A percentile compares a stretch with the other conserved stretches of the same genome.
Evolutionary conservation across 805 yeast species (phyloP).

Genomic region (Maudiozyma turicensis): DNA sequence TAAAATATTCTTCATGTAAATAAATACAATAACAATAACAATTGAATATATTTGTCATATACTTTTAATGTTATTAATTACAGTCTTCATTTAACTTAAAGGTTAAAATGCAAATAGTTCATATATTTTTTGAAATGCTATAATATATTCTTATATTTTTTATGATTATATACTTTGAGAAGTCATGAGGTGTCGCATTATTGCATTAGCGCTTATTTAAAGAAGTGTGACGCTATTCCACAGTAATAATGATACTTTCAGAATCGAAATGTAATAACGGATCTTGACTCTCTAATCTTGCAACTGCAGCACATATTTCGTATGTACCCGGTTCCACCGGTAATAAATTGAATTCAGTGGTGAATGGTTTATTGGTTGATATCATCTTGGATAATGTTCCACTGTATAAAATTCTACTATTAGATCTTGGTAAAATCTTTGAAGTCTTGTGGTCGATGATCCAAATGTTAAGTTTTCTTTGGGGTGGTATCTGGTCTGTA

Average conservation of each 20-base stretch:
- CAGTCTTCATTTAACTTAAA: no score
- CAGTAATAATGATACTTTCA: slow-evolving; percentile 1
- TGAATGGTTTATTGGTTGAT: slow-evolving; percentile 35
- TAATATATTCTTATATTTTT: no score
- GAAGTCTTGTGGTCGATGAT: slow-evolving; percentile 20
- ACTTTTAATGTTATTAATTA: no score
- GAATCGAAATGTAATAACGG: slow-evolving; percentile 8
- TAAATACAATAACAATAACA: not conserved
- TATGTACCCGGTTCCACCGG: slow-evolving; percentile 71
- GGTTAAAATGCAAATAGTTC: not conserved
- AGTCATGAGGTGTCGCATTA: not conserved
- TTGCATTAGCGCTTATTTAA: not conserved
- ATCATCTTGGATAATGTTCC: slow-evolving; percentile 53
- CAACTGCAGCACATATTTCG: slow-evolving; percentile 52
- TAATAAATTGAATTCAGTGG: slow-evolving; percentile 38
- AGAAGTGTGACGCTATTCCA: not conserved
- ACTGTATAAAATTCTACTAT: slow-evolving; percentile 54
- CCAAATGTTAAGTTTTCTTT: slow-evolving; percentile 8
- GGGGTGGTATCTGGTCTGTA: not conserved
- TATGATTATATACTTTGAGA: not conserved
- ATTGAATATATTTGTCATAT: no score
- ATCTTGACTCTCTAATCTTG: slow-evolving; percentile 3
- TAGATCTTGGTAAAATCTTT: slow-evolving; percentile 27
- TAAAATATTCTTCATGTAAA: slow-evolving; percentile 2
- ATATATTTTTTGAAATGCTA: no score